A percentile compares a stretch with the other conserved stretches of the same genome.
These are phyloP conservation scores for Eragrostis tef DNA, from an alignment of 202 grass and related monocot species.

Conservation along the genomic window DNA sequence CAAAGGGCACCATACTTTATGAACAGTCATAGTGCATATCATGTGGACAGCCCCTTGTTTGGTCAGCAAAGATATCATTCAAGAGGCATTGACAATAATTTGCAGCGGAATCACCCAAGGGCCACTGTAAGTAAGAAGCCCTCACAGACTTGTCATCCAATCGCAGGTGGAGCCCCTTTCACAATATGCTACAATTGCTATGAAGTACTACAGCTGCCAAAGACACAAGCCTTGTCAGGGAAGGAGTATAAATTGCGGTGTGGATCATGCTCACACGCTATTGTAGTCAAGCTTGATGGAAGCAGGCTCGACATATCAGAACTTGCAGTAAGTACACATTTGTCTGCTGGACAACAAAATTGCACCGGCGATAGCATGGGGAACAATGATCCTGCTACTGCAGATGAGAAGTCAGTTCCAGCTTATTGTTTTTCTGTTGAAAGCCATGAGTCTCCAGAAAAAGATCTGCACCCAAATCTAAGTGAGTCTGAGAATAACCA, in stretches of 20 bases:
- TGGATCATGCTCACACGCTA: slow-evolving; percentile 84
- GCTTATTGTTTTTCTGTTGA: slow-evolving; percentile 57
- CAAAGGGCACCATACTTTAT: slow-evolving; percentile 53
- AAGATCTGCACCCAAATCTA: slow-evolving; percentile 55
- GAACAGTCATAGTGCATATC: slow-evolving; percentile 50
- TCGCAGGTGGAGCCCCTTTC: slow-evolving; percentile 84
- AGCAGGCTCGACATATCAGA: slow-evolving; percentile 63
- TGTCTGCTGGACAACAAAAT: slow-evolving; percentile 51
- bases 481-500: slow-evolving; percentile 51
- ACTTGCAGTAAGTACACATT: slow-evolving; percentile 34
- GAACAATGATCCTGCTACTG: neutral
- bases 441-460: slow-evolving; percentile 54
- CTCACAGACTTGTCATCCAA: slow-evolving; percentile 57
- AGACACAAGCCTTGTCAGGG: slow-evolving; percentile 48
- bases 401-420: slow-evolving; percentile 61
- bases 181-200: slow-evolving; percentile 87
- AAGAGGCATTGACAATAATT: slow-evolving; percentile 46
- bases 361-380: slow-evolving; percentile 11
- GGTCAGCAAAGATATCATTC: slow-evolving; percentile 57
- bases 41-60: slow-evolving; percentile 48
- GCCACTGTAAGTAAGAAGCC: slow-evolving; percentile 59
- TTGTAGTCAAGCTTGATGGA: slow-evolving; percentile 69
- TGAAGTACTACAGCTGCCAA: slow-evolving; percentile 81
- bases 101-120: slow-evolving; percentile 44
- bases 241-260: slow-evolving; percentile 79